Evolutionary conservation across 257 asterid genomes (phyloP).

Genomic region (Salvia miltiorrhiza): DNA sequence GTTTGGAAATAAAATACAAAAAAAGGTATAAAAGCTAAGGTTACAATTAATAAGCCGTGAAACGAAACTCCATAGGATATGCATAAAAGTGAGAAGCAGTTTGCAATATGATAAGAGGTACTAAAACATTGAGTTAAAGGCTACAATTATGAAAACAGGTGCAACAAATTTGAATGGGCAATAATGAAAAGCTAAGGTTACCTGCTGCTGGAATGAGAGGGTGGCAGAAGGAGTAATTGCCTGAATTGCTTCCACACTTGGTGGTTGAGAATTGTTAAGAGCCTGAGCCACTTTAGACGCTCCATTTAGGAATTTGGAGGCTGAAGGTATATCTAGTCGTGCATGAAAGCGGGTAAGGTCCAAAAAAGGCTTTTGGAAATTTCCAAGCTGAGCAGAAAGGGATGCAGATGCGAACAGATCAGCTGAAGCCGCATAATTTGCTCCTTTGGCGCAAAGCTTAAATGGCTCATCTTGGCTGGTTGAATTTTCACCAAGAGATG

Average conservation of each 20-base stretch:
- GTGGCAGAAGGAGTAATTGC: constrained; percentile 58
- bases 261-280: constrained; percentile 49
- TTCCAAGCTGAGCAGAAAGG: constrained; percentile 66
- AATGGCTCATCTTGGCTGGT: constrained; percentile 27
- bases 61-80: background rate
- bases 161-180: background rate
- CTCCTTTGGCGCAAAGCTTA: constrained; percentile 37
- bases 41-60: background rate
- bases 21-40: no score
- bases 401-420: constrained; percentile 61
- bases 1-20: no score
- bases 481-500: constrained; percentile 53
- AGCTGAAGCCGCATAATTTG: constrained; percentile 48
- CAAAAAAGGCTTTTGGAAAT: constrained; percentile 58
- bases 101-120: background rate
- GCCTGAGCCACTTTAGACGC: constrained; percentile 49
- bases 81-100: background rate
- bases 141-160: background rate
- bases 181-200: constrained; percentile 10
- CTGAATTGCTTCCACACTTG: constrained; percentile 47
- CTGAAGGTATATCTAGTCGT: constrained; percentile 60
- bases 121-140: background rate
- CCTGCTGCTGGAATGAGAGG: constrained; percentile 88
- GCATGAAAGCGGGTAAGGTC: constrained; percentile 64
- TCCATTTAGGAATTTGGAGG: constrained; percentile 52